Conservation (phyloP, 371 early-diverging fungal genomes). For the Mucor plumbeus region DNA sequence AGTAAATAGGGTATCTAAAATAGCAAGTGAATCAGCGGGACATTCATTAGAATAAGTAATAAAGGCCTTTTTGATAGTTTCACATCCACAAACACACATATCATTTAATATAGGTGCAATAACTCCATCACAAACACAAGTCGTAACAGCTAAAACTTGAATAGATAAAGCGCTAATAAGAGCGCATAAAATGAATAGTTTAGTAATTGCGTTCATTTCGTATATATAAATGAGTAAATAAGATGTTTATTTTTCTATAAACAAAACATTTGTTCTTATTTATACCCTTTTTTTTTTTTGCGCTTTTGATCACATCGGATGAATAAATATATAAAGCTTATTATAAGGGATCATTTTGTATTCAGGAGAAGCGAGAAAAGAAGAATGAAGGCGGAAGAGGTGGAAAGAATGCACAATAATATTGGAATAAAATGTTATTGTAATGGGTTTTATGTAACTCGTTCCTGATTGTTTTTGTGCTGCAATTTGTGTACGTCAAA, state of each 20-base stretch:
- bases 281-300: neutral
- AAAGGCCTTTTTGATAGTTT: constrained; percentile 3
- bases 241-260: neutral
- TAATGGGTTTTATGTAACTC: neutral
- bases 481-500: neutral
- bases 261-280: neutral
- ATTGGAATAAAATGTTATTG: neutral
- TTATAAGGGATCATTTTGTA: neutral
- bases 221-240: neutral
- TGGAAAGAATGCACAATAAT: neutral
- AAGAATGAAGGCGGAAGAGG: neutral
- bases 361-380: neutral
- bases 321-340: neutral
- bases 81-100: constrained; percentile 9
- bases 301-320: neutral
- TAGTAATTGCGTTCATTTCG: neutral
- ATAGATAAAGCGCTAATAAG: neutral
- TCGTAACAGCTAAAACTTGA: neutral
- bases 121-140: neutral
- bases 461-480: neutral
- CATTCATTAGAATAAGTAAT: neutral
- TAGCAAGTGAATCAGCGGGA: neutral
- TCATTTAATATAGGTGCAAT: neutral
- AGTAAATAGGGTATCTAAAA: neutral
- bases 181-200: neutral